A percentile compares a stretch with the other conserved stretches of the same genome.
phyloP scores from a whole-genome alignment of 1,284 basidiomycete species.

The Rhodotorula sp. region DNA sequence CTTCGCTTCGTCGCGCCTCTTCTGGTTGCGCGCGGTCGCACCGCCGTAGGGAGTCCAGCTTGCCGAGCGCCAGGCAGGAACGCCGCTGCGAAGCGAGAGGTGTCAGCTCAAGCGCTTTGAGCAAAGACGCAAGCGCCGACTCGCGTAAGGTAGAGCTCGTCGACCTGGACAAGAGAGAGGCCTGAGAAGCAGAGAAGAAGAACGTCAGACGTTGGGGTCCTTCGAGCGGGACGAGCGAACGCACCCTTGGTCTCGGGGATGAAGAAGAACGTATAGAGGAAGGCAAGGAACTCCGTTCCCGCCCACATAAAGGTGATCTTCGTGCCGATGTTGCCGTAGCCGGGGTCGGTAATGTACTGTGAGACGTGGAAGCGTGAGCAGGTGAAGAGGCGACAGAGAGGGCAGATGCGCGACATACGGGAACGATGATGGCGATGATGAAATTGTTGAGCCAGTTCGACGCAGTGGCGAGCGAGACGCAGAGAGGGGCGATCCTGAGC shows the following conservation, averaged over 20 bases:
- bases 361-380: conserved; percentile 3
- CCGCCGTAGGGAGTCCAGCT: conserved; percentile 29
- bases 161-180: conserved; percentile 44
- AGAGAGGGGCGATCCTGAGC: conserved; percentile 48
- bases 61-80: conserved; percentile 47
- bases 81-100: conserved; percentile 6
- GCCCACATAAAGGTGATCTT: conserved; percentile 49
- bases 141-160: conserved; percentile 48
- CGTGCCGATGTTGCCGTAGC: conserved; percentile 49
- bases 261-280: conserved; percentile 49
- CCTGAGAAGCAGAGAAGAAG: not conserved
- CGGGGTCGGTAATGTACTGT: conserved; percentile 38
- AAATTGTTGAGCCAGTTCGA: conserved; percentile 51
- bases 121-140: not conserved
- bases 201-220: not conserved
- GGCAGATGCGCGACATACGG: conserved; percentile 28
- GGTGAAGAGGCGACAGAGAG: not conserved
- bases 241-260: conserved; percentile 49
- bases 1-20: conserved; percentile 23
- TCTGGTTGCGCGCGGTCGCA: conserved; percentile 15
- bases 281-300: conserved; percentile 40
- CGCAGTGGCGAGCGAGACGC: conserved; percentile 50
- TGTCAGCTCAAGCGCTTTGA: no score
- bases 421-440: conserved; percentile 50
- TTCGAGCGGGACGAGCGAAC: conserved; percentile 46